Evolutionary conservation across 805 yeast species (phyloP).

Genomic region (Candida ovalis): DNA sequence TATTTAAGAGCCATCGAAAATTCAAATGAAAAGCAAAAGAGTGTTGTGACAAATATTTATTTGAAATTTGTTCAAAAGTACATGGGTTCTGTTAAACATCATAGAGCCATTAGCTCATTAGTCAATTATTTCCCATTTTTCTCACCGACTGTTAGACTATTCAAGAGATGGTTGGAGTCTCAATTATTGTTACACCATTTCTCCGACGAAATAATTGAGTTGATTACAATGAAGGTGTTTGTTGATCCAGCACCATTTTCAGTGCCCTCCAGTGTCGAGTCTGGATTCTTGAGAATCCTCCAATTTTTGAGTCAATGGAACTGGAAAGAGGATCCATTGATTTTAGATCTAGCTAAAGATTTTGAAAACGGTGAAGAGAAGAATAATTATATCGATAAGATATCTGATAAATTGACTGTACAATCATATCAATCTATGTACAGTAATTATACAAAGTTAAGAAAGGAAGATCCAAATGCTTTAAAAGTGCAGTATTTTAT

Average conservation of each 20-base stretch:
- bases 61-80: conserved; percentile 63
- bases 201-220: conserved; percentile 75
- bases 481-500: conserved; percentile 75
- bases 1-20: conserved; percentile 70
- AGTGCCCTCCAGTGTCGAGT: conserved; percentile 71
- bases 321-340: conserved; percentile 86
- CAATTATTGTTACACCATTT: conserved; percentile 73
- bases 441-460: conserved; percentile 59
- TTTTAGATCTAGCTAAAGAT: conserved; percentile 69
- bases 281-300: conserved; percentile 76
- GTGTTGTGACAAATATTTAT: conserved; percentile 56
- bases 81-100: conserved; percentile 69
- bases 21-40: conserved; percentile 55
- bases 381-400: conserved; percentile 34
- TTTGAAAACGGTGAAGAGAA: conserved; percentile 25
- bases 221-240: conserved; percentile 78
- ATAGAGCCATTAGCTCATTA: conserved; percentile 69
- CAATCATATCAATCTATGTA: conserved; percentile 59
- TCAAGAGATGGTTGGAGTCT: conserved; percentile 86
- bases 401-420: conserved; percentile 60
- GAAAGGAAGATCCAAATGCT: conserved; percentile 80
- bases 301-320: conserved; percentile 80
- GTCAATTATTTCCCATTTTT: conserved; percentile 68
- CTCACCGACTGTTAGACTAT: conserved; percentile 76
- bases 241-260: conserved; percentile 84